Evolutionary conservation across 2,329 filamentous ascomycete genomes (phyloP).

Genomic region (Chaetomium strumarium): DNA sequence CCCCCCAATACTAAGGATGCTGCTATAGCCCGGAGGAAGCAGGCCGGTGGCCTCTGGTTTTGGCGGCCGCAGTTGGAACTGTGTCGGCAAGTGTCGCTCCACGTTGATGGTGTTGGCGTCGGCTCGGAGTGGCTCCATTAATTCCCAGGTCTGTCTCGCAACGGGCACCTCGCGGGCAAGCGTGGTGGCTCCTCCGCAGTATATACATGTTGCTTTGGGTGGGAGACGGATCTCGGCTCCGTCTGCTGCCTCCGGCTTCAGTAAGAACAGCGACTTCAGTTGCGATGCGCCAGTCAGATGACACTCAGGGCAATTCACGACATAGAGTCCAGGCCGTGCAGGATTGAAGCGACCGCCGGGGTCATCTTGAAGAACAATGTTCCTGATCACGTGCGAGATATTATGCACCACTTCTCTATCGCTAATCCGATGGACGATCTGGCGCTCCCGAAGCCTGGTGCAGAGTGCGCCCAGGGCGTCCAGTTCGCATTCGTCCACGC

Average conservation of each 20-base stretch:
- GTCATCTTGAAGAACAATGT: conserved; percentile 33
- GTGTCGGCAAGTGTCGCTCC: conserved; percentile 33
- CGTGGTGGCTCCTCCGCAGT: conserved; percentile 31
- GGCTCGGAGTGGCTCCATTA: conserved; percentile 32
- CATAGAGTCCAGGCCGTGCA: conserved; percentile 31
- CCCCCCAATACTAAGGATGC: not conserved
- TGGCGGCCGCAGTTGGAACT: conserved; percentile 31
- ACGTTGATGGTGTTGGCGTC: conserved; percentile 35
- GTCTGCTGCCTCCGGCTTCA: conserved; percentile 5
- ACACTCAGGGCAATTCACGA: conserved; percentile 32
- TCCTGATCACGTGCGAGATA: conserved; percentile 32
- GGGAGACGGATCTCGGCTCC: conserved; percentile 18
- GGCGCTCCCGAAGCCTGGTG: conserved; percentile 30
- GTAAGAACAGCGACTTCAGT: conserved; percentile 20
- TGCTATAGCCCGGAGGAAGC: conserved; percentile 6
- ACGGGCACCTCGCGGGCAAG: conserved; percentile 34
- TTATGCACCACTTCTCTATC: conserved; percentile 34
- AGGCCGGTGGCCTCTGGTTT: conserved; percentile 10
- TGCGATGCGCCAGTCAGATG: conserved; percentile 34
- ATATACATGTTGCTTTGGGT: conserved; percentile 29
- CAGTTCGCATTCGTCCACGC: conserved; percentile 31
- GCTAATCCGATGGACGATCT: conserved; percentile 35
- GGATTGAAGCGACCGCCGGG: conserved; percentile 28
- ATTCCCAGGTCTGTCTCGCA: conserved; percentile 33
- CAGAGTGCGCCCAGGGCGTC: conserved; percentile 35